Evolutionary conservation across 169 alveolate genomes (phyloP).

Genomic region (Toxoplasma gondii): DNA sequence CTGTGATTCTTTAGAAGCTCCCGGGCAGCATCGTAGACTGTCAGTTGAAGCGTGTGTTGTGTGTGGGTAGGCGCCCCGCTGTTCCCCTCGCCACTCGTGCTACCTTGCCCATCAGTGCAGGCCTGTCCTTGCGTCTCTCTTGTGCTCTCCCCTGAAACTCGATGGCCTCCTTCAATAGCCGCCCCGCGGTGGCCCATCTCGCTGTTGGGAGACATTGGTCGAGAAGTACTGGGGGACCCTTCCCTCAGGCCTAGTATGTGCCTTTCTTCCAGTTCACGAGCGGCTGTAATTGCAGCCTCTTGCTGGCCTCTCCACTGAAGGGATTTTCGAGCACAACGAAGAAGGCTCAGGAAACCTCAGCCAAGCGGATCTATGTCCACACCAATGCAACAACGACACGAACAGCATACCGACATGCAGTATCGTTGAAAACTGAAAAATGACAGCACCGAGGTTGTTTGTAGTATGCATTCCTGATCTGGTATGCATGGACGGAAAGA

Average conservation of each 20-base stretch:
- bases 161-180: not conserved
- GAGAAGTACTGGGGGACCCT: not conserved
- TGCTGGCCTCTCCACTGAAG: conserved; percentile 41
- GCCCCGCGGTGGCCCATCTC: not conserved
- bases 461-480: too few relatives aligned
- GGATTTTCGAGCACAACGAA: not conserved
- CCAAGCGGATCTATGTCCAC: too few relatives aligned
- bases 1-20: conserved; percentile 5
- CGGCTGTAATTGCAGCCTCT: conserved; percentile 13
- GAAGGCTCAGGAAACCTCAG: too few relatives aligned
- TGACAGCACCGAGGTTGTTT: too few relatives aligned
- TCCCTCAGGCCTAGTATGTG: conserved; percentile 4
- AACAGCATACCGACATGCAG: too few relatives aligned
- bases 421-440: too few relatives aligned
- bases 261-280: conserved; percentile 22
- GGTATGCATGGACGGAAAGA: too few relatives aligned
- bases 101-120: not conserved
- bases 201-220: not conserved
- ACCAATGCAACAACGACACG: too few relatives aligned
- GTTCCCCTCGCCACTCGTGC: not conserved
- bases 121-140: not conserved
- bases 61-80: not conserved
- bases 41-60: not conserved
- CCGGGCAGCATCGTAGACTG: conserved; percentile 14
- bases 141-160: not conserved